Conservation (phyloP, 129 eudicot species). For the Saposhnikovia divaricata region DNA sequence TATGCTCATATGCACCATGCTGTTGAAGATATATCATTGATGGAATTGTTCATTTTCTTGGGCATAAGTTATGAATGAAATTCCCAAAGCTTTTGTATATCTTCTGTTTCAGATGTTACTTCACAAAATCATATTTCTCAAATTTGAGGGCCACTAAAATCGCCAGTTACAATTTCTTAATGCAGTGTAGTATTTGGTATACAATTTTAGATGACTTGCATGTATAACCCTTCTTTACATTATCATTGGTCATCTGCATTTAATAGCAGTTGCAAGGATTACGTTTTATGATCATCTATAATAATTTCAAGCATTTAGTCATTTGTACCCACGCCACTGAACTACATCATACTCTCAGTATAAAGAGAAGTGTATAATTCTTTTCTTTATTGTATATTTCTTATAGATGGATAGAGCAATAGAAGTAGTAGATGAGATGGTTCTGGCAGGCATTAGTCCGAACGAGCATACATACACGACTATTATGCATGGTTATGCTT, state of each 20-base stretch:
- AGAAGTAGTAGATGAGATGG: conserved; percentile 72
- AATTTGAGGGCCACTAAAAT: not conserved
- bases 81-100: not conserved
- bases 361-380: not conserved
- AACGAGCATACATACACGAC: conserved; percentile 81
- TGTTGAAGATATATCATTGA: not conserved
- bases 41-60: not conserved
- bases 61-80: not conserved
- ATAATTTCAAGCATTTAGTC: not conserved
- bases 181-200: not conserved
- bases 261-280: not conserved
- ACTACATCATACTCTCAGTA: not conserved
- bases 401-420: conserved; percentile 88
- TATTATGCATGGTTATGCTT: conserved; percentile 95
- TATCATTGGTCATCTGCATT: not conserved
- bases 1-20: not conserved
- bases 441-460: conserved; percentile 66
- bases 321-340: not conserved
- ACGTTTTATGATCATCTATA: not conserved
- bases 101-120: not conserved
- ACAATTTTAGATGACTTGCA: not conserved
- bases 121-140: not conserved
- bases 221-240: not conserved
- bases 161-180: not conserved
- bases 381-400: not conserved